These are phyloP conservation scores for Coniophora puteana DNA, from an alignment of 1,284 basidiomycete species.

Conservation along the genomic window DNA sequence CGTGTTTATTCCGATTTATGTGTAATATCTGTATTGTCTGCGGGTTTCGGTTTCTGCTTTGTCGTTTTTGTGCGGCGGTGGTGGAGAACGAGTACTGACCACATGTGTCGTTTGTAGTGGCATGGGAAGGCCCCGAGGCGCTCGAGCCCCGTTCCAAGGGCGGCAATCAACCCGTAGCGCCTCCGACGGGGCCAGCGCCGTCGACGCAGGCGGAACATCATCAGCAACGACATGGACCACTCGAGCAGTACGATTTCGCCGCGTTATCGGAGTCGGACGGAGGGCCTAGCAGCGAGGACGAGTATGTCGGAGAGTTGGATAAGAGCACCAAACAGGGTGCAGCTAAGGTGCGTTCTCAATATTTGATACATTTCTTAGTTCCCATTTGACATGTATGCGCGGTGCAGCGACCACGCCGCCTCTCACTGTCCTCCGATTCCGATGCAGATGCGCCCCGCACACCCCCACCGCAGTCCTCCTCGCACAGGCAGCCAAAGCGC, in stretches of 20 bases:
- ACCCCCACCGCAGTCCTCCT: conserved; percentile 20
- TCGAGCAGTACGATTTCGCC: conserved; percentile 3
- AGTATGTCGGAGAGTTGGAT: conserved; percentile 53
- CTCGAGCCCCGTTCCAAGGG: conserved; percentile 37
- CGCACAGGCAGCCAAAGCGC: conserved; percentile 33
- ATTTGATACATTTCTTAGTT: conserved; percentile 12
- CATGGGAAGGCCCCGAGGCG: conserved; percentile 64
- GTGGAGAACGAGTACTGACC: conserved; percentile 21
- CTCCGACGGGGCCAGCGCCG: conserved; percentile 24
- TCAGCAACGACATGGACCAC: too few relatives aligned
- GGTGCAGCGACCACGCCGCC: conserved; percentile 33
- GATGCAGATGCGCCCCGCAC: conserved; percentile 35
- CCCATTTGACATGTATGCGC: conserved; percentile 24
- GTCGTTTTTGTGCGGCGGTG: conserved; percentile 11
- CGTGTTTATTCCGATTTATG: too few relatives aligned
- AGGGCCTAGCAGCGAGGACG: conserved; percentile 59
- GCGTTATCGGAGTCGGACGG: conserved; percentile 50
- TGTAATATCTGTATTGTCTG: too few relatives aligned
- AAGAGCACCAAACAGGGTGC: conserved; percentile 24
- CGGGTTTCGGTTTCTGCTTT: conserved; percentile 11
- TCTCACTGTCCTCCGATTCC: conserved; percentile 41
- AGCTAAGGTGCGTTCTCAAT: conserved; percentile 41
- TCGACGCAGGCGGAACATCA: too few relatives aligned
- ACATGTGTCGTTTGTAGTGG: conserved; percentile 42
- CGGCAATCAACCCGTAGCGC: conserved; percentile 11